Percentiles rank a stretch among this genome's conserved stretches.
Conservation (phyloP, 768 basidiomycete genomes). For the Tubosaeta brunneosetosa region DNA sequence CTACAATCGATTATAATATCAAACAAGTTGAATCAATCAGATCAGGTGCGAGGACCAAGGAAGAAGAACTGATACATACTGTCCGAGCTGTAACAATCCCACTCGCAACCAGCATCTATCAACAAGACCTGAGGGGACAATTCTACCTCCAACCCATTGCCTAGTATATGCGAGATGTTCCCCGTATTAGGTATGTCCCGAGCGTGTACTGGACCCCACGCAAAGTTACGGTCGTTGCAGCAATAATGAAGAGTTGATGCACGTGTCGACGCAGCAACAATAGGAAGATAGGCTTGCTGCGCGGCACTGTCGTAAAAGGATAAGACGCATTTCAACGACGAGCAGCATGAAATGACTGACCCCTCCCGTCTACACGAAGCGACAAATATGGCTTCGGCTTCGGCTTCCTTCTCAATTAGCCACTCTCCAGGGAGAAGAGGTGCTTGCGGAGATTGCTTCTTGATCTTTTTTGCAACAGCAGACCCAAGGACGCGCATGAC, state of each 20-base stretch:
- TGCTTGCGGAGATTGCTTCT: constrained; percentile 35
- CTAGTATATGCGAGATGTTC: constrained; percentile 37
- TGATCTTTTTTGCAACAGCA: constrained; percentile 57
- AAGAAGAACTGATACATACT: constrained; percentile 33
- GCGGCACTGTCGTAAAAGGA: constrained; percentile 47
- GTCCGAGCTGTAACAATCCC: constrained; percentile 62
- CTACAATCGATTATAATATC: constrained; percentile 19
- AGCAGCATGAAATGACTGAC: constrained; percentile 40
- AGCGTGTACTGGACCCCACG: constrained; percentile 69
- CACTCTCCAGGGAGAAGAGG: constrained; percentile 73
- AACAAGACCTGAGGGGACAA: constrained; percentile 70
- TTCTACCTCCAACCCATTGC: constrained; percentile 23
- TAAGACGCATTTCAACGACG: background rate
- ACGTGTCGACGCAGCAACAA: constrained; percentile 81
- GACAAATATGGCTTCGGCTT: constrained; percentile 92
- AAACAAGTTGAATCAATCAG: background rate
- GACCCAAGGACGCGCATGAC: constrained; percentile 88
- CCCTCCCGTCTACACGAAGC: constrained; percentile 86
- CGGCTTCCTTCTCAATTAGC: constrained; percentile 87
- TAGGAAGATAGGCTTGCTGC: constrained; percentile 89
- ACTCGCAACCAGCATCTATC: constrained; percentile 96
- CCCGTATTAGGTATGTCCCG: constrained; percentile 53
- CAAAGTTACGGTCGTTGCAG: constrained; percentile 84
- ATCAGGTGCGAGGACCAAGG: background rate
- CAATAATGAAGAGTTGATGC: constrained; percentile 94